phyloP scores from a whole-genome alignment of 106 monocot genomes.

The Alisma plantagoaquatica region DNA sequence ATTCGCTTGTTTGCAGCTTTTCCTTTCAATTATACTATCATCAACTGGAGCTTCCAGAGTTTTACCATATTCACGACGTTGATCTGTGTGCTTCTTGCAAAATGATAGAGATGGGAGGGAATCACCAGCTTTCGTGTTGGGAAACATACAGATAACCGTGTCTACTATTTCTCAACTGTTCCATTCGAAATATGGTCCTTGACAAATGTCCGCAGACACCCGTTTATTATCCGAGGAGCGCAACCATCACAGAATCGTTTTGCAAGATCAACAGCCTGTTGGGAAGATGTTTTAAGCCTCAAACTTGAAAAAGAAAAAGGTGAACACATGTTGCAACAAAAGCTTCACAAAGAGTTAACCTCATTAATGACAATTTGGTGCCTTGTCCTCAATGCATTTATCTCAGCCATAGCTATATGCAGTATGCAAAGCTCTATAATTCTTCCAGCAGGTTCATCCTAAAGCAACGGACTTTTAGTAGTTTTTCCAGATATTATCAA shows the following conservation, averaged over 20 bases:
- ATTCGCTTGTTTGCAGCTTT: no score
- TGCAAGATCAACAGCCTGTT: constrained; percentile 79
- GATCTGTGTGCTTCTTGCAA: no score
- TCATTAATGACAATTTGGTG: constrained; percentile 96
- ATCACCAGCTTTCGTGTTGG: no score
- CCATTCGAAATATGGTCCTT: constrained; percentile 24
- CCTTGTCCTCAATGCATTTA: constrained; percentile 45
- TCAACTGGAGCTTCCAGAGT: no score
- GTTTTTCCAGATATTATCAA: background rate
- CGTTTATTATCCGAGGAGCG: constrained; percentile 80
- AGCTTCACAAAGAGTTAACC: constrained; percentile 40
- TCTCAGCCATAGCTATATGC: constrained; percentile 95
- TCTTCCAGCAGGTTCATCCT: constrained; percentile 81
- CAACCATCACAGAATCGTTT: constrained; percentile 90
- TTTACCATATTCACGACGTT: no score
- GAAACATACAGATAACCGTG: no score
- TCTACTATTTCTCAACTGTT: constrained; percentile 10
- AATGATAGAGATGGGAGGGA: no score
- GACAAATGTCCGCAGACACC: constrained; percentile 79
- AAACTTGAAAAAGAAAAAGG: background rate
- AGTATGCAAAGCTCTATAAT: constrained; percentile 94
- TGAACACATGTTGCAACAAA: no score
- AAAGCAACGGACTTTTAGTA: background rate
- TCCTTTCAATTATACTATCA: no score
- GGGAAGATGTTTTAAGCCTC: background rate